Conservation (phyloP, 2,329 filamentous ascomycete genomes). For the Cladosporium sp. region DNA sequence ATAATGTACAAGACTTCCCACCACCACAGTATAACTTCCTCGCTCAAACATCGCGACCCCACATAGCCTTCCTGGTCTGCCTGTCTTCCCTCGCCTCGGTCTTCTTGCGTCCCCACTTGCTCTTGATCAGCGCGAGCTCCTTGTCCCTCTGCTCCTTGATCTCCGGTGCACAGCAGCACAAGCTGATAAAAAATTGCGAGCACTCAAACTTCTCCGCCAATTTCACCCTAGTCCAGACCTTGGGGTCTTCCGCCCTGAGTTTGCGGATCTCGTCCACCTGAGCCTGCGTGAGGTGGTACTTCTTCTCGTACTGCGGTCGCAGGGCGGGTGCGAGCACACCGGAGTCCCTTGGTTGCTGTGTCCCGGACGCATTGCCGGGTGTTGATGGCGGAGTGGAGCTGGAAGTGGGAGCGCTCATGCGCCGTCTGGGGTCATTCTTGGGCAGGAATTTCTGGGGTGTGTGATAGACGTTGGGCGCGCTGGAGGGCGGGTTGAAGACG, state of each 20-base stretch:
- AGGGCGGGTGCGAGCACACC: slow-evolving; percentile 44
- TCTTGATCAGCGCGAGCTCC: slow-evolving; percentile 51
- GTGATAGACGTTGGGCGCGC: slow-evolving; percentile 58
- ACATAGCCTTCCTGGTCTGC: slow-evolving; percentile 54
- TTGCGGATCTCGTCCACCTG: slow-evolving; percentile 57
- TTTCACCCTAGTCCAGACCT: slow-evolving; percentile 54
- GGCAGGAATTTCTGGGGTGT: slow-evolving; percentile 63
- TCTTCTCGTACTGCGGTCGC: slow-evolving; percentile 50
- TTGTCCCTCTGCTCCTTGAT: slow-evolving; percentile 38
- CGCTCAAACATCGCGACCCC: slow-evolving; percentile 48
- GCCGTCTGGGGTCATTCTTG: slow-evolving; percentile 49
- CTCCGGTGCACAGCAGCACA: slow-evolving; percentile 51
- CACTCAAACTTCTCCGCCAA: slow-evolving; percentile 61
- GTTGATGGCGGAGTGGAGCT: slow-evolving; percentile 23
- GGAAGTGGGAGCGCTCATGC: slow-evolving; percentile 31
- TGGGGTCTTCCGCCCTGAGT: slow-evolving; percentile 52
- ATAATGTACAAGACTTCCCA: neutral
- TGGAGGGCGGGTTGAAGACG: slow-evolving; percentile 63
- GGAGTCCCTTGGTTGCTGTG: slow-evolving; percentile 18
- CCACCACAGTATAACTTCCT: neutral
- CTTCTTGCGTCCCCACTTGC: slow-evolving; percentile 56
- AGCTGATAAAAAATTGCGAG: slow-evolving; percentile 56
- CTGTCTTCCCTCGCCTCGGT: slow-evolving; percentile 58
- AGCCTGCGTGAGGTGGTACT: slow-evolving; percentile 54
- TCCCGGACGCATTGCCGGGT: slow-evolving; percentile 17